phyloP scores from a whole-genome alignment of 2,329 filamentous ascomycete genomes.

The Fusarium sp. region DNA sequence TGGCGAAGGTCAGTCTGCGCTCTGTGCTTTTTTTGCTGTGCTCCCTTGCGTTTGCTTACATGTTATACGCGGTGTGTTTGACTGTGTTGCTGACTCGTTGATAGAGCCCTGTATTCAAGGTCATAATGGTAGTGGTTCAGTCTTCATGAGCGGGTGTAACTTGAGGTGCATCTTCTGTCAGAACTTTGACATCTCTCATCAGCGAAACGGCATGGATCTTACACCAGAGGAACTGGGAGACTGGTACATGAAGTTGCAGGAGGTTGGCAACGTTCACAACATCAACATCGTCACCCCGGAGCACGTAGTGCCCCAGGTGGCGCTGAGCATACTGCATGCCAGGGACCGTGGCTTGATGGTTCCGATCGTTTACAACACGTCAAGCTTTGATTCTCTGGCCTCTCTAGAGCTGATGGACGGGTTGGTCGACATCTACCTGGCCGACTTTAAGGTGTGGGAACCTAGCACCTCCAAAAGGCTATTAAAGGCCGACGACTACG shows the following conservation, averaged over 20 bases:
- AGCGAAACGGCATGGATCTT: constrained; percentile 83
- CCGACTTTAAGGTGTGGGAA: constrained; percentile 88
- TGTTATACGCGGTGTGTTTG: background rate
- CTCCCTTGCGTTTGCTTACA: constrained; percentile 19
- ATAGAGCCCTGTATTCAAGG: constrained; percentile 84
- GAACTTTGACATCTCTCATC: constrained; percentile 86
- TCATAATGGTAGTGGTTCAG: constrained; percentile 81
- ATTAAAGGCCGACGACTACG: constrained; percentile 83
- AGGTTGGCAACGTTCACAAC: constrained; percentile 85
- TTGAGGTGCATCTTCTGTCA: constrained; percentile 82
- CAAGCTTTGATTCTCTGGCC: constrained; percentile 80
- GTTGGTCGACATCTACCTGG: constrained; percentile 87
- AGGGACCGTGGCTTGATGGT: constrained; percentile 75
- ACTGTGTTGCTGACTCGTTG: constrained; percentile 5
- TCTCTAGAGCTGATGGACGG: constrained; percentile 81
- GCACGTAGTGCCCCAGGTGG: constrained; percentile 87
- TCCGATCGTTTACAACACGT: constrained; percentile 88
- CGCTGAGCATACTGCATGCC: constrained; percentile 79
- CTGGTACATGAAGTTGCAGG: constrained; percentile 87
- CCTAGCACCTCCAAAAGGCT: constrained; percentile 74
- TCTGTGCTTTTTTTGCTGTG: constrained; percentile 1
- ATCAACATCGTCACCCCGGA: constrained; percentile 91
- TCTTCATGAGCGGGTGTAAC: constrained; percentile 85
- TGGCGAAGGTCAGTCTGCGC: constrained; percentile 70
- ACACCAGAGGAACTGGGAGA: constrained; percentile 82